Percentiles rank a stretch among this genome's conserved stretches.
These are phyloP conservation scores for Termitomyces sp. DNA, from an alignment of 768 basidiomycete genomes.

Conservation along the genomic window DNA sequence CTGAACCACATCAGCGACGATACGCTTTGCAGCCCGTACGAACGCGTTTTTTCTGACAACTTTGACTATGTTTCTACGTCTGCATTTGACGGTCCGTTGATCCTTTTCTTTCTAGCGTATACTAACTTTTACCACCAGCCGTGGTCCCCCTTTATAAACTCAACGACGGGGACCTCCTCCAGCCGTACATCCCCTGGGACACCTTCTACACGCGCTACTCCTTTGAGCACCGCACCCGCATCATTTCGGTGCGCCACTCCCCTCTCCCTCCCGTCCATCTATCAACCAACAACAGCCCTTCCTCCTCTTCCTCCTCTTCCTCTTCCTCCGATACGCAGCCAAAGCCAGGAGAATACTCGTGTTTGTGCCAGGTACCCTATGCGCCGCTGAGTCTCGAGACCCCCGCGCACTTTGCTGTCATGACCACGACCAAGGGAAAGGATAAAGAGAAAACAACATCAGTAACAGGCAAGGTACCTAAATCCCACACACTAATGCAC, in stretches of 20 bases:
- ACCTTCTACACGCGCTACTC: slow-evolving; percentile 49
- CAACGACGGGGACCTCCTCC: slow-evolving; percentile 35
- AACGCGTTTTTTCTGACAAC: slow-evolving; percentile 48
- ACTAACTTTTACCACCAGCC: slow-evolving; percentile 24
- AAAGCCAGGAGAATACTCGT: slow-evolving; percentile 34
- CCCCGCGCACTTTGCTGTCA: neutral
- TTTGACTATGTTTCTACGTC: slow-evolving; percentile 43
- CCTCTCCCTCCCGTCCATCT: no score
- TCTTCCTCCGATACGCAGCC: slow-evolving; percentile 32
- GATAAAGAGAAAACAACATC: neutral
- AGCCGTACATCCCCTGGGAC: slow-evolving; percentile 34
- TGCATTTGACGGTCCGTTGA: slow-evolving; percentile 42
- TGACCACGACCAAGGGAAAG: neutral
- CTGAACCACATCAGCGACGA: slow-evolving; percentile 30
- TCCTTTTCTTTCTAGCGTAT: neutral
- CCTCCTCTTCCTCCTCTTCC: neutral
- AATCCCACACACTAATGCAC: slow-evolving; percentile 36
- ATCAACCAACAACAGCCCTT: neutral
- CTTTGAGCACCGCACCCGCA: slow-evolving; percentile 30
- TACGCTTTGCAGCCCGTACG: slow-evolving; percentile 38
- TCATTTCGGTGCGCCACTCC: slow-evolving; percentile 32
- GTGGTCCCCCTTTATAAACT: slow-evolving; percentile 31
- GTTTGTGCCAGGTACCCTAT: slow-evolving; percentile 47
- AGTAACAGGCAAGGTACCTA: neutral
- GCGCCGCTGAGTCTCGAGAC: slow-evolving; percentile 33